Evolutionary conservation across 78 protist genomes (phyloP), one percentile per base, ranked within the genome.

Genomic region (Cavenderia fasciculata): DNA sequence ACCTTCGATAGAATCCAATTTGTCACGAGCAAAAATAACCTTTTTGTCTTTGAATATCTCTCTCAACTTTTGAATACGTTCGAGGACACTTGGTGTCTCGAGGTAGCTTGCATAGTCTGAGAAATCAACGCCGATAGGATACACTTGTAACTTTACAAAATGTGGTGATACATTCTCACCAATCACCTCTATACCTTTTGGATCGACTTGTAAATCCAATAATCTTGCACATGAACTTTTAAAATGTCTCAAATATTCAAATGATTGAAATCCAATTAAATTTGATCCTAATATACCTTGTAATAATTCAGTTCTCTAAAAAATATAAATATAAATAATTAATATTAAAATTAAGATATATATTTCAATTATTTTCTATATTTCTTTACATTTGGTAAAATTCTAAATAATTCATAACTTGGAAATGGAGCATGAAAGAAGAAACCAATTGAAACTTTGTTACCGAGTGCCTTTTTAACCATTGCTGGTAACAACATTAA

Each of bases 371-470:
- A 33, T 33, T 33, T 29, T 33, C 6, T 44, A 44, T 44, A 6
- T 56, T 19, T 56, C 10, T 4, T 12, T 56, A 56, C 62, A 52
- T 52, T 84, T 11, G 98, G 98, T 49, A 96, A 87, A n/a, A 84
- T 77, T 34, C 98, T 76, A 73, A 74, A 97, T 7, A 97, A 33
- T 78, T 97, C 98, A 43, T 85, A 76, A 19, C 95, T n/a, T 25
- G 98, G 98, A 63, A 74, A 97, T 16, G 98, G 98, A 12, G 89
- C 94, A 76, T 97, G 98, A 52, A 97, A 70, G 87, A 97, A 97
- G 93, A 94, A 95, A 54, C 97, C 98, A 63, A 96, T 94, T 2
- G 69, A 44, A 25, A 70, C 79, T 2, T 40, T 57, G 1, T 14
- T 14, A 40, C 84, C 86, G 10, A 69, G 18, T 29, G 2, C 29